These are phyloP conservation scores for Verticillium klebahnii DNA, from an alignment of 2,329 filamentous ascomycete genomes.

Conservation along the genomic window DNA sequence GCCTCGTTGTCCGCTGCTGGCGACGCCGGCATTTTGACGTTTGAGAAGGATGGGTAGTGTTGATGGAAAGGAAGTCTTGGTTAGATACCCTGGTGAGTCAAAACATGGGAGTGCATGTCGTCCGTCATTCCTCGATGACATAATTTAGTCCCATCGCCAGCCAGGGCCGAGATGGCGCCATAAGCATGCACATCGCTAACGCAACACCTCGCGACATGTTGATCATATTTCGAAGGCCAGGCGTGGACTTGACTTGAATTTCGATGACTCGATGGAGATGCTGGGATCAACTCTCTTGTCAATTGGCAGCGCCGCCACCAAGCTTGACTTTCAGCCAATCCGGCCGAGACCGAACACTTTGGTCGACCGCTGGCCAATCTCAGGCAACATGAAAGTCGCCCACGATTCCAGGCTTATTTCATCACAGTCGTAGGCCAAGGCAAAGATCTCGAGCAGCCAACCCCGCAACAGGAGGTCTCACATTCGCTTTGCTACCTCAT, in stretches of 20 bases:
- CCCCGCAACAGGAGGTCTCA: neutral
- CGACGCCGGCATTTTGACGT: constrained; percentile 5
- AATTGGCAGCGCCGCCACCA: no score
- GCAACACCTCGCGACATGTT: neutral
- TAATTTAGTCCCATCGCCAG: neutral
- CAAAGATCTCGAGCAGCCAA: neutral
- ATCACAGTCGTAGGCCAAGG: neutral
- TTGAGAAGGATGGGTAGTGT: neutral
- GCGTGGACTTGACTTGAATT: no score
- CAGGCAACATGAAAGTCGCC: no score
- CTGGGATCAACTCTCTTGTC: no score
- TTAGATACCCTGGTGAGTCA: neutral
- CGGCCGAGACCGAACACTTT: no score
- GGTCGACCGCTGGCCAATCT: no score
- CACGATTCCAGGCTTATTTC: no score
- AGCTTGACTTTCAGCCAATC: no score
- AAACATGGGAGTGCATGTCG: constrained; percentile 1
- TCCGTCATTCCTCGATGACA: neutral
- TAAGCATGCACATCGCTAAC: neutral
- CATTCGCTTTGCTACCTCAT: neutral
- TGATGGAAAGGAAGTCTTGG: neutral
- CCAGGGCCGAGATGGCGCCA: constrained; percentile 10
- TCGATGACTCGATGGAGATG: no score
- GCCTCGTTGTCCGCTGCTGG: constrained; percentile 7
- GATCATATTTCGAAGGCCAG: neutral